Evolutionary conservation across 257 asterid genomes (phyloP), one percentile per base, ranked within the genome.

Genomic region (Lithospermum erythrorhizon): DNA sequence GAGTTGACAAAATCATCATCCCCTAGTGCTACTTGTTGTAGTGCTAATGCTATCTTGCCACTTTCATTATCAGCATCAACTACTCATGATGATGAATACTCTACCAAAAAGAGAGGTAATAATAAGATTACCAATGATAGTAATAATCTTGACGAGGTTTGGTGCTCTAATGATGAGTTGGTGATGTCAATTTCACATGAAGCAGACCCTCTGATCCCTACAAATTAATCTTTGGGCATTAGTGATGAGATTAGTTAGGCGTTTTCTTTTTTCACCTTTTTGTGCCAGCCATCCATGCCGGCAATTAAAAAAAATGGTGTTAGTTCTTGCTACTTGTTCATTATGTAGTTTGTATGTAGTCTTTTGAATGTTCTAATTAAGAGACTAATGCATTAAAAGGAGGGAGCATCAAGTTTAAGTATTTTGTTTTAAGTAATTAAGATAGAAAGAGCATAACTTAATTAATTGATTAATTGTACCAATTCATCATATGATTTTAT

Each of bases 161-260:
- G 79, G 75, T 76, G 84, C 70, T 62, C 21, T 69, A 66, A 72
- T 55, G 79, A 76, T 58, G 82, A 67, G 61, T 49, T 57, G 66
- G 65, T 55, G 66, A 77, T 66, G 75, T 62, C 82, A 32, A 66
- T 58, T 48, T 77, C 85, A 30, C 55, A 62, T 23, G 95, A 89
- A 75, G 79, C 82, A 18, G 90, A 81, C 56, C 91, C 93, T 70
- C 83, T 82, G 22, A 62, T 76, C n/a, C 55, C 80, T 61, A 52
- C 66, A 78, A 56, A 66, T 70, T 27, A 2, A 2, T 2, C 3
- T 68, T 60, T 74, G 71, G 66, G 72, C 73, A 74, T 73, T 80
- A 68, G 65, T 55, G 48, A 58, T 55, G 67, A 66, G 67, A 66
- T 61, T 30, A 59, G 64, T 61, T 54, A 37, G 55, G 54, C 19